Evolutionary conservation across 805 yeast species (phyloP).

Genomic region (Starmerella cellae): DNA sequence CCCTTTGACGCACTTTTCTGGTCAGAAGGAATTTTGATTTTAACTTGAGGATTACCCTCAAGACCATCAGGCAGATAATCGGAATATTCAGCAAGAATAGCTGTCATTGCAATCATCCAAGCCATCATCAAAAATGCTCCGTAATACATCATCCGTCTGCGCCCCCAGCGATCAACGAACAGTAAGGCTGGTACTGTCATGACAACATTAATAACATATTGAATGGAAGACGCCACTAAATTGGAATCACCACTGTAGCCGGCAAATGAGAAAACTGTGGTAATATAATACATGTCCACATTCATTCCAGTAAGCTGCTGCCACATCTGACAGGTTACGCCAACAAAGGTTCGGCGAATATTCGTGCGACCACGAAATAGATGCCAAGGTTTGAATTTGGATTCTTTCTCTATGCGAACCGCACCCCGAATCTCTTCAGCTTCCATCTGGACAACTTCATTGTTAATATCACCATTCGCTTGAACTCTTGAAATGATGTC

Average conservation of each 20-base stretch:
- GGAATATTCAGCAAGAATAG: conserved; percentile 28
- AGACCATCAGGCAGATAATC: conserved; percentile 17
- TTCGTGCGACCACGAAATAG: conserved; percentile 34
- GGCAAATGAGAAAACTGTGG: conserved; percentile 37
- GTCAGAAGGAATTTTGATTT: conserved; percentile 19
- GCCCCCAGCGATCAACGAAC: conserved; percentile 47
- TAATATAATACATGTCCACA: conserved; percentile 57
- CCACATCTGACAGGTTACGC: conserved; percentile 31
- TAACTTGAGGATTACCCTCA: conserved; percentile 19
- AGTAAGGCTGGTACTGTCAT: conserved; percentile 46
- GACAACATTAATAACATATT: conserved; percentile 35
- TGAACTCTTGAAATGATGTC: conserved; percentile 26
- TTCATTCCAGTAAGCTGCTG: conserved; percentile 61
- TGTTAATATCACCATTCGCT: conserved; percentile 24
- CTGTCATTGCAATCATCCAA: conserved; percentile 52
- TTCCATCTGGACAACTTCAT: conserved; percentile 39
- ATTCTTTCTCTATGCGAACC: conserved; percentile 39
- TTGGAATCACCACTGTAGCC: conserved; percentile 38
- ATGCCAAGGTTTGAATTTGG: conserved; percentile 35
- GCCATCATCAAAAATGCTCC: conserved; percentile 54
- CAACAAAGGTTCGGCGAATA: conserved; percentile 25
- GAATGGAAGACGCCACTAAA: conserved; percentile 41
- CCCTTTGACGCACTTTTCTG: conserved; percentile 33
- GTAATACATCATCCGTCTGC: conserved; percentile 45
- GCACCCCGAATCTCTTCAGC: conserved; percentile 48